Base-by-base conservation (phyloP, 148 eudicot species). In the Oxyria digyna region DNA sequence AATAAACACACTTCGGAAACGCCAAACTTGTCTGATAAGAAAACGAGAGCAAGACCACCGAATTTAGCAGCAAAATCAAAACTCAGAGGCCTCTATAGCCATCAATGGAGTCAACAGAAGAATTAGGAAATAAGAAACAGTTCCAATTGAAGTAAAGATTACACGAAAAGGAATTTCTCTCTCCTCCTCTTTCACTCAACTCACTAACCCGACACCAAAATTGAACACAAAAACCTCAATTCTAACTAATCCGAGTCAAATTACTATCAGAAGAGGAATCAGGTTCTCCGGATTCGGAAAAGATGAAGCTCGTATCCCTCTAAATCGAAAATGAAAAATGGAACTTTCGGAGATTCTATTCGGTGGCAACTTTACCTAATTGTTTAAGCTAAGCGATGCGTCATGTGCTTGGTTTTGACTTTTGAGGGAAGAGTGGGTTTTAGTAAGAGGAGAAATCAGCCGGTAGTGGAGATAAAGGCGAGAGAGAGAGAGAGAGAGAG, bases 291-390 rank as follows among this genome's bases (percentile, higher is more conserved):
- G 65, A 14, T 14, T 59, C 65, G 65, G 29, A 59, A 59, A 55
- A 59, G 37, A 38, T 14, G 65, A 27, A 31, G 65, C 65, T 59
- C 65, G 17, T 27, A 59, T 59, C 65, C 65, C 64, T 38, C 65
- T 59, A 59, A 59, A 59, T 59, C 65, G 65, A 59, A 59, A 59
- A 14, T 20, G 37, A 6, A 57, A 59, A 59, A 14, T 15, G 18
- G 62, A 54, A 54, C 62, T 54, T 54, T 24, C 31, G 62, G 2
- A 59, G 65, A 59, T 59, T 59, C 65, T 59, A 59, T 59, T 59
- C 65, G 65, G 65, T 27, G 65, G 65, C 65, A 59, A 59, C 65
- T 59, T 59, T 59, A 59, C 38, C 37, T 15, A 59, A 27, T 59
- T 23, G 65, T 59, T 59, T 59, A 59, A 59, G 37, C 65, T 27